Evolutionary conservation across 805 yeast species (phyloP).

Genomic region (Pichia nakasei): DNA sequence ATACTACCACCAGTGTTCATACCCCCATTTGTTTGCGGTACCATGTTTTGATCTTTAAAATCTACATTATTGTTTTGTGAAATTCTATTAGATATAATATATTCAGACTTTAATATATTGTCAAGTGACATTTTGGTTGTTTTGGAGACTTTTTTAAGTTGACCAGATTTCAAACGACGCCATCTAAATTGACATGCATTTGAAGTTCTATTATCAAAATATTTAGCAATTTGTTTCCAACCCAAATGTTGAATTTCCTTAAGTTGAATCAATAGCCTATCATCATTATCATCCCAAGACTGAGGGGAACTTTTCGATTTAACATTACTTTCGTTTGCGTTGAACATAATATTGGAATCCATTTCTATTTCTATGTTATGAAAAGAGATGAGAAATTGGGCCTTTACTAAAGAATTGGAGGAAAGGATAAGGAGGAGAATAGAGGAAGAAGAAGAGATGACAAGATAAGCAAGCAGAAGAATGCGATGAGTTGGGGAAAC

Average conservation of each 20-base stretch:
- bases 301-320: conserved; percentile 13
- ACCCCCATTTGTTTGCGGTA: no score
- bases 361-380: no score
- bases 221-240: conserved; percentile 81
- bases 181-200: conserved; percentile 88
- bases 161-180: conserved; percentile 47
- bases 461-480: no score
- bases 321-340: not conserved
- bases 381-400: no score
- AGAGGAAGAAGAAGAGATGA: no score
- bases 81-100: not conserved
- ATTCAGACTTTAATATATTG: not conserved
- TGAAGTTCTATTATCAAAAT: conserved; percentile 73
- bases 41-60: no score
- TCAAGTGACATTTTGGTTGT: not conserved
- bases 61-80: no score
- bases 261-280: conserved; percentile 56
- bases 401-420: no score
- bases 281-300: conserved; percentile 77
- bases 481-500: no score
- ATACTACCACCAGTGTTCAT: no score
- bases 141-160: conserved; percentile 4
- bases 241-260: conserved; percentile 80
- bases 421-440: no score
- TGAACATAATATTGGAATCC: not conserved